Evolutionary conservation across 495 filamentous ascomycete species (phyloP), one percentile per base, ranked within the genome.

Genomic region (Sordaria brevicollis): DNA sequence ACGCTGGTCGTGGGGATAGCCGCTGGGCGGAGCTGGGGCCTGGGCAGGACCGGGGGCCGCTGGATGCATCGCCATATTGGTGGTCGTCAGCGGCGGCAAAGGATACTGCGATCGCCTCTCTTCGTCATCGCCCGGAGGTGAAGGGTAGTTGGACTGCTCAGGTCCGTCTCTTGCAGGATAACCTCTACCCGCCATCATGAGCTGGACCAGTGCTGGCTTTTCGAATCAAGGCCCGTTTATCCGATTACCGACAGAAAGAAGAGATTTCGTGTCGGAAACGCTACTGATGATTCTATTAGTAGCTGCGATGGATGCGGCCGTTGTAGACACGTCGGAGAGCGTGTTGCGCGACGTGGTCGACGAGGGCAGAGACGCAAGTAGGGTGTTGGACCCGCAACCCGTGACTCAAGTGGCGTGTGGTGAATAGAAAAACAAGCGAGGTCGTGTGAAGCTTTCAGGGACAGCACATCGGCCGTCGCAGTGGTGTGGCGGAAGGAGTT

Each of bases 131-230:
- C 78, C 80, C 9, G 83, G 78, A 67, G 82, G 78, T 35, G 83
- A 81, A n/a, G 81, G 81, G 73, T 86, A 85, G 66, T 82, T 79
- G 41, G 81, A 79, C 31, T 82, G 80, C 43, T 80, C 76, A 69
- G 69, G 69, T 37, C 76, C 72, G 65, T 81, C 78, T 72, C 79
- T 79, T 69, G 77, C 73, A 17, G 75, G 76, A 67, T 81, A 78
- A 74, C 74, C 79, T 77, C 76, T 67, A 15, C 72, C 73, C 49
- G 49, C 49, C 49, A 62, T 62, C 49, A 62, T 62, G 11, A 62
- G 49, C 25, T 7, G 25, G 49, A 25, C 17, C 49, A 62, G 49
- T 62, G 49, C 25, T 62, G 49, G 49, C 49, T 33, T 62, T 62
- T 31, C 25, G 49, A 31, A 6, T 31, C 25, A 31, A 62, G 17